A percentile compares a stretch with the other conserved stretches of the same genome.
phyloP scores from a whole-genome alignment of 192 early-diverging fungal species.

The Podila epicladia region DNA sequence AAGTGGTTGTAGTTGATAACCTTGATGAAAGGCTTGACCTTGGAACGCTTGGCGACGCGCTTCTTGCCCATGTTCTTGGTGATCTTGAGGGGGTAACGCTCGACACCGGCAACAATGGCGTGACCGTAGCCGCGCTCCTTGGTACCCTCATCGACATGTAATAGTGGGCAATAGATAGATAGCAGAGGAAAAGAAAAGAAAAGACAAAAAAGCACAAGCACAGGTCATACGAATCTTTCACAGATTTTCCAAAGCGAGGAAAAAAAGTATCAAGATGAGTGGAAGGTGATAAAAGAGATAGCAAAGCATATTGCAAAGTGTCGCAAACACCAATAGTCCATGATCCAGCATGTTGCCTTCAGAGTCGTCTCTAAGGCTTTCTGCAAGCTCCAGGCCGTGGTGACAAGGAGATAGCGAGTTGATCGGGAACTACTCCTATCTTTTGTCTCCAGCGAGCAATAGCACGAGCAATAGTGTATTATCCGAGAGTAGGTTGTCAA shows the following conservation, averaged over 20 bases:
- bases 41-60: slow-evolving; percentile 95
- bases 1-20: slow-evolving; percentile 99
- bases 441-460: no score
- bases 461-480: no score
- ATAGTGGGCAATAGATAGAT: slow-evolving; percentile 18
- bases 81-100: slow-evolving; percentile 97
- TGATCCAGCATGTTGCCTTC: no score
- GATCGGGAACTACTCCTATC: no score
- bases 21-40: slow-evolving; percentile 99
- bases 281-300: neutral
- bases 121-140: slow-evolving; percentile 97
- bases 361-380: no score
- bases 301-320: neutral
- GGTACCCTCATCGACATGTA: slow-evolving; percentile 94
- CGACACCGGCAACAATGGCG: slow-evolving; percentile 98
- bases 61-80: slow-evolving; percentile 95
- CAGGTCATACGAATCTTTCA: slow-evolving; percentile 53
- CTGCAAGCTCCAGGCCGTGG: no score
- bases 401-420: no score
- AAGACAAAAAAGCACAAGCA: slow-evolving; percentile 19
- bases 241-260: slow-evolving; percentile 47
- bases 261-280: slow-evolving; percentile 14
- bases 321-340: no score
- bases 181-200: slow-evolving; percentile 5
- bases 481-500: neutral